These are phyloP conservation scores for Asterionellopsis glacialis DNA, from an alignment of 108 stramenopile species.

Conservation along the genomic window DNA sequence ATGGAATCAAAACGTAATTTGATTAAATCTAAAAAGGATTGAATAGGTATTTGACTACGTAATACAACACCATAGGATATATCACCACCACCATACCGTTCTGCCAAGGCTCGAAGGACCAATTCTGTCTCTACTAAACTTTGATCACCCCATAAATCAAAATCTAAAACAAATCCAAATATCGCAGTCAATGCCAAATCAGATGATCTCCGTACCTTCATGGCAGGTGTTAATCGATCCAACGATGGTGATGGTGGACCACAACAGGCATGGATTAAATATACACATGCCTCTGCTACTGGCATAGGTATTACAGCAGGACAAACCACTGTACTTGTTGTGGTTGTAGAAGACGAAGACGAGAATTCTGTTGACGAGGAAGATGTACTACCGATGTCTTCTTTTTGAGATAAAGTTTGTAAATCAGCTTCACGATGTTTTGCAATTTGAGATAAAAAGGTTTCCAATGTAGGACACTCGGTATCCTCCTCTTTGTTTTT, in stretches of 20 bases:
- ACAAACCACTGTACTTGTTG: not conserved
- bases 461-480: slow-evolving; percentile 2
- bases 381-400: slow-evolving; percentile 11
- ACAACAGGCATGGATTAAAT: slow-evolving; percentile 40
- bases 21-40: slow-evolving; percentile 75
- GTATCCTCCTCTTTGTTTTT: too few species aligned
- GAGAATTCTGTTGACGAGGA: too few species aligned
- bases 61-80: slow-evolving; percentile 47
- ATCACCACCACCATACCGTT: slow-evolving; percentile 45
- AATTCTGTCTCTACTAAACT: slow-evolving; percentile 36
- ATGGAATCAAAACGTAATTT: slow-evolving; percentile 36
- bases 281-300: slow-evolving; percentile 41
- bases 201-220: slow-evolving; percentile 58
- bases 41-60: slow-evolving; percentile 75
- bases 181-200: slow-evolving; percentile 71
- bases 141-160: slow-evolving; percentile 63
- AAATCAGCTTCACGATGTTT: not conserved
- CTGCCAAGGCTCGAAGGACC: slow-evolving; percentile 48
- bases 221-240: slow-evolving; percentile 29
- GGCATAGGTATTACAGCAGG: slow-evolving; percentile 40
- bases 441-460: not conserved
- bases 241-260: slow-evolving; percentile 8
- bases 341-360: too few species aligned
- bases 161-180: slow-evolving; percentile 78
- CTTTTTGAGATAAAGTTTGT: not conserved